Conservation (phyloP, 2,329 filamentous ascomycete species). For the Grosmannia penicillata region DNA sequence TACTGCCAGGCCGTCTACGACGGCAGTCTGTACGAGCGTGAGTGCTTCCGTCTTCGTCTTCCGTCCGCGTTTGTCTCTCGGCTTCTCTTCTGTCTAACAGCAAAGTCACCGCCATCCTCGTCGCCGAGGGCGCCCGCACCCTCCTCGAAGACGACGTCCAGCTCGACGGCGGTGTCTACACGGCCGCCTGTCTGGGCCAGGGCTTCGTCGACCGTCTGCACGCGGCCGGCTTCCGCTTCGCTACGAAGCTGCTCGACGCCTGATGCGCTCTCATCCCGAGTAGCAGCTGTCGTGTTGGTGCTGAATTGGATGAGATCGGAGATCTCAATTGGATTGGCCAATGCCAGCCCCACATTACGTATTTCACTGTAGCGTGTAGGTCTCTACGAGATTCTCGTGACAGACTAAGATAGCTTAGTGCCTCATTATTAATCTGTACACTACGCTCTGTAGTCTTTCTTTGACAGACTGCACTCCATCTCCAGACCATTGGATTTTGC, state of each 20-base stretch:
- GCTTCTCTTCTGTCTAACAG: constrained; percentile 2
- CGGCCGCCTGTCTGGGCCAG: constrained; percentile 56
- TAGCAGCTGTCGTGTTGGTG: too few relatives aligned
- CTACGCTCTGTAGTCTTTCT: too few relatives aligned
- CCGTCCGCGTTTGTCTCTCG: not conserved
- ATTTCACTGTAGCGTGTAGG: too few relatives aligned
- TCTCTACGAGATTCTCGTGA: too few relatives aligned
- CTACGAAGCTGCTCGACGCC: constrained; percentile 25
- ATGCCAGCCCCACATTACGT: too few relatives aligned
- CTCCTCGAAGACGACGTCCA: constrained; percentile 47
- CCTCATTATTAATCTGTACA: too few relatives aligned
- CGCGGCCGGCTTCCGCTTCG: constrained; percentile 46
- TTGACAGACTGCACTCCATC: too few relatives aligned
- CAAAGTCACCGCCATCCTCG: constrained; percentile 47
- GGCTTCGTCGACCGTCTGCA: constrained; percentile 48
- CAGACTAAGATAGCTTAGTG: too few relatives aligned
- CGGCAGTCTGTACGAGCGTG: constrained; percentile 51
- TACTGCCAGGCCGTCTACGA: constrained; percentile 38
- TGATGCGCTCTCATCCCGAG: not conserved
- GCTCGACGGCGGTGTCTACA: constrained; percentile 53
- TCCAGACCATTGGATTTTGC: too few relatives aligned
- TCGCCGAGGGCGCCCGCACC: constrained; percentile 49
- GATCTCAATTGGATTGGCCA: too few relatives aligned
- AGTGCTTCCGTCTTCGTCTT: constrained; percentile 17
- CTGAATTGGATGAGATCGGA: too few relatives aligned